A percentile compares a stretch with the other conserved stretches of the same genome.
Evolutionary conservation across 164 flowering plant species (phyloP).

Genomic region (Stephania japonica): DNA sequence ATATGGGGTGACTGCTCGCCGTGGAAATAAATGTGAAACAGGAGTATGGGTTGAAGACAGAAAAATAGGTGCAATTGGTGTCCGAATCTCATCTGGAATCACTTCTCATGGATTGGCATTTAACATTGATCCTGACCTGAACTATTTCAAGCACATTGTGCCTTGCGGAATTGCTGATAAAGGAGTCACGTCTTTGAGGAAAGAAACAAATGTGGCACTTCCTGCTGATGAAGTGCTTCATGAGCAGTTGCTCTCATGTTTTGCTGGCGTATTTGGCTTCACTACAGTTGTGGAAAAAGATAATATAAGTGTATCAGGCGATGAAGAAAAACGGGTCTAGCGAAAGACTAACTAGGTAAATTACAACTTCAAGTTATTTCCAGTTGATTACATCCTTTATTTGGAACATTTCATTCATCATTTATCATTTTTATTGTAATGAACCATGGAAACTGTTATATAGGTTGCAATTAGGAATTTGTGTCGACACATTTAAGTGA

Average conservation of each 20-base stretch:
- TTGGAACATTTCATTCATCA: neutral
- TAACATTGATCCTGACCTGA: conserved; percentile 84
- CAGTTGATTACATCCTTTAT: neutral
- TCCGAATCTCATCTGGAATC: conserved; percentile 71
- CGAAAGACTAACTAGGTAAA: neutral
- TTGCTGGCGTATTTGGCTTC: conserved; percentile 50
- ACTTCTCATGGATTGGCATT: conserved; percentile 95
- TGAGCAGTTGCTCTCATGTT: conserved; percentile 74
- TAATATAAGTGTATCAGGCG: conserved; percentile 11
- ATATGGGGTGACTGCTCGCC: conserved; percentile 62
- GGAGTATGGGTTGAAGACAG: conserved; percentile 90
- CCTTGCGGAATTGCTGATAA: conserved; percentile 93
- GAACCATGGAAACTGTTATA: neutral
- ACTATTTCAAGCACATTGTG: conserved; percentile 75
- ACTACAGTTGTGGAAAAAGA: conserved; percentile 34
- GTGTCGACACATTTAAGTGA: neutral
- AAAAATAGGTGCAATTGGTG: conserved; percentile 96
- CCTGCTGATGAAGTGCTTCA: conserved; percentile 72
- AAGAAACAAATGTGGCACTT: conserved; percentile 49
- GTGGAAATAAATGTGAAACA: conserved; percentile 57
- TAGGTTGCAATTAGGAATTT: no score
- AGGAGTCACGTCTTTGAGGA: conserved; percentile 80
- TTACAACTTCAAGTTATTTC: neutral
- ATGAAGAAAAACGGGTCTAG: neutral
- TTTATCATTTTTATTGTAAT: neutral